Base-by-base conservation (phyloP, 169 alveolate genomes). In the Plasmodium gallinaceum region DNA sequence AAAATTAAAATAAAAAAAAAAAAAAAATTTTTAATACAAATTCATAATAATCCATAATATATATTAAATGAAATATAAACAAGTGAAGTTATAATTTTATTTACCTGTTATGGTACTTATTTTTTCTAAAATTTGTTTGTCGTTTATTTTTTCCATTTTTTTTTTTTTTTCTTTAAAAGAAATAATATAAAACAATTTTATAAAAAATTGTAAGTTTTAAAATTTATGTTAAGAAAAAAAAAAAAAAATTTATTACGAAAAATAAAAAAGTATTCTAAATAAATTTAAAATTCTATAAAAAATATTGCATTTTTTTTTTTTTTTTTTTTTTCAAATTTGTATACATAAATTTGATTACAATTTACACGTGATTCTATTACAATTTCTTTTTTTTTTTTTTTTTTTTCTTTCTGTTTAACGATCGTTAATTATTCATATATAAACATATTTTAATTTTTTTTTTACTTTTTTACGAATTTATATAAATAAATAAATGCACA, bases 141-240 rank as follows among this genome's bases (percentile, higher is more conserved):
- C 89, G 78, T 65, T 70, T 10, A 78, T 39, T 78, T 43, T 78
- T 51, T 78, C 89, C 89, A 78, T 78, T 51, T n/a, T 18, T n/a
- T 22, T 18, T n/a, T 22, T 32, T 32, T 32, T 32, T 32, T 32
- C 39, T 32, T 2, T 2, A 32, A 32, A 32, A 32, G 39, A 32
- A 32, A 32, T 32, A 2, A 32, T 32, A 4, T 32, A 32, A 32
- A 32, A 32, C 4, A 32, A 4, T 32, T 32, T 32, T 32, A 32
- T 32, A 32, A 32, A 32, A 32, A 32, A 2, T 32, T 32, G 4
- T 32, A 32, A 32, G 4, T 32, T 32, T 32, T 32, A 32, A 32
- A 32, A 32, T 32, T 32, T 32, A 32, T 32, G 39, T 32, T 18
- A 54, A 54, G 2, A 24, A 32, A 26, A 46, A 26, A 22, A 68